Conservation (phyloP, 1,284 basidiomycete genomes). For the Sanguinoderma infundibulare region DNA sequence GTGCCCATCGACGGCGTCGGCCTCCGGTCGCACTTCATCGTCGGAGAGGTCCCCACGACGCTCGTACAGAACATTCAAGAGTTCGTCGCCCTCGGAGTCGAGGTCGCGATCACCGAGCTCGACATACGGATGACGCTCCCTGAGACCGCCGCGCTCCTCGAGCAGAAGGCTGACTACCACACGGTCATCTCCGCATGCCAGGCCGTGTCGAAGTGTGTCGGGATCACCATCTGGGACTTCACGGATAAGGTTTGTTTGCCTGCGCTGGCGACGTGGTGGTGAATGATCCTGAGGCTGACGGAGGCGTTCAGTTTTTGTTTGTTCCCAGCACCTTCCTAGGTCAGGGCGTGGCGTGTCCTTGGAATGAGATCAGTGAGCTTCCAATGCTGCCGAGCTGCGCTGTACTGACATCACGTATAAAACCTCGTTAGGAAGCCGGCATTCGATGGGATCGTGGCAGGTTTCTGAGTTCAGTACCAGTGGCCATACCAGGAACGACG, state of each 20-base stretch:
- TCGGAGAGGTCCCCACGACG: conserved; percentile 47
- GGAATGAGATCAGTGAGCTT: conserved; percentile 32
- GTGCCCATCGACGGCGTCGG: conserved; percentile 56
- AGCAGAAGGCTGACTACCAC: conserved; percentile 51
- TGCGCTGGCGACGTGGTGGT: not conserved
- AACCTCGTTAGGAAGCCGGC: conserved; percentile 31
- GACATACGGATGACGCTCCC: conserved; percentile 58
- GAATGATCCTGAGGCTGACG: not conserved
- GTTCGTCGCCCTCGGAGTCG: conserved; percentile 54
- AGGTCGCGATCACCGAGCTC: conserved; percentile 60
- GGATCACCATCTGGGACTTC: conserved; percentile 56
- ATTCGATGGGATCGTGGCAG: conserved; percentile 31
- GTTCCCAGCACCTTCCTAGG: conserved; percentile 35
- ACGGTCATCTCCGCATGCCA: conserved; percentile 50
- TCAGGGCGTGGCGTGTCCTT: conserved; percentile 38
- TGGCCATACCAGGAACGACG: no score
- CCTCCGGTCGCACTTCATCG: conserved; percentile 54
- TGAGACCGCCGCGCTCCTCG: conserved; percentile 47
- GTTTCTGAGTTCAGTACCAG: conserved; percentile 5
- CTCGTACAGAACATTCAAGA: conserved; percentile 46
- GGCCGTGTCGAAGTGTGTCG: conserved; percentile 47
- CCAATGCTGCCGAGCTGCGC: not conserved
- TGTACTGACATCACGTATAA: conserved; percentile 5
- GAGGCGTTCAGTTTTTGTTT: conserved; percentile 33
- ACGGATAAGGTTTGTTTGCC: conserved; percentile 41